Conservation (phyloP, 257 asterid species). For the Parsonsia alboflavescens region DNA sequence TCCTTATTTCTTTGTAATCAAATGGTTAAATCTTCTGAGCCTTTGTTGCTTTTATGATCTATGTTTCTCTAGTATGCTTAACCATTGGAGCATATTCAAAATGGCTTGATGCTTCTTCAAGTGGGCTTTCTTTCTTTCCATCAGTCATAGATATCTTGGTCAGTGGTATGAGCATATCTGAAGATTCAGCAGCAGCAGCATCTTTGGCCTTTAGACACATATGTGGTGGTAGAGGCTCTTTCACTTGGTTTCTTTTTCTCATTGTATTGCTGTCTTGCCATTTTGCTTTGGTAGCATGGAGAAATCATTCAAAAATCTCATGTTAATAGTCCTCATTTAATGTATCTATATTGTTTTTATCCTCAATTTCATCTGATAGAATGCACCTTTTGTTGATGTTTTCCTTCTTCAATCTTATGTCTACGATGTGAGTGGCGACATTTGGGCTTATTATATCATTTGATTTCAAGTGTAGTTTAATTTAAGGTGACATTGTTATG, state of each 20-base stretch:
- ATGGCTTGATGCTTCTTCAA: conserved; percentile 86
- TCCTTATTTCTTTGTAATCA: background rate
- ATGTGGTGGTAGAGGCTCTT: conserved; percentile 57
- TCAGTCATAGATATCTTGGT: conserved; percentile 91
- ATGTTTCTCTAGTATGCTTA: conserved; percentile 55
- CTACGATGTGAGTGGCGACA: background rate
- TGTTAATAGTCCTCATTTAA: background rate
- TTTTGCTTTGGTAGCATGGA: background rate
- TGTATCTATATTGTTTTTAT: background rate
- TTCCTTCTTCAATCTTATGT: background rate
- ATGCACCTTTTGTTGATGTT: background rate
- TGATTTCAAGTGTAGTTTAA: background rate
- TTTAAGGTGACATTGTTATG: background rate
- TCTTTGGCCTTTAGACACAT: conserved; percentile 91
- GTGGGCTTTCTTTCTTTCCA: conserved; percentile 80
- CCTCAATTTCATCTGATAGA: background rate
- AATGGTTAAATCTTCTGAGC: conserved; percentile 11
- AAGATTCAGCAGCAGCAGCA: conserved; percentile 97
- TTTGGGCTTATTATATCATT: background rate
- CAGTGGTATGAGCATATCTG: conserved; percentile 82
- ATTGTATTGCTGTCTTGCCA: background rate
- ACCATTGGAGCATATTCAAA: conserved; percentile 89
- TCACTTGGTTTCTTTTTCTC: conserved; percentile 15
- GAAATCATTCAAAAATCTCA: background rate
- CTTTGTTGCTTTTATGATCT: conserved; percentile 17